phyloP scores from a whole-genome alignment of 345 rosid species.

The Salix suchowensis region DNA sequence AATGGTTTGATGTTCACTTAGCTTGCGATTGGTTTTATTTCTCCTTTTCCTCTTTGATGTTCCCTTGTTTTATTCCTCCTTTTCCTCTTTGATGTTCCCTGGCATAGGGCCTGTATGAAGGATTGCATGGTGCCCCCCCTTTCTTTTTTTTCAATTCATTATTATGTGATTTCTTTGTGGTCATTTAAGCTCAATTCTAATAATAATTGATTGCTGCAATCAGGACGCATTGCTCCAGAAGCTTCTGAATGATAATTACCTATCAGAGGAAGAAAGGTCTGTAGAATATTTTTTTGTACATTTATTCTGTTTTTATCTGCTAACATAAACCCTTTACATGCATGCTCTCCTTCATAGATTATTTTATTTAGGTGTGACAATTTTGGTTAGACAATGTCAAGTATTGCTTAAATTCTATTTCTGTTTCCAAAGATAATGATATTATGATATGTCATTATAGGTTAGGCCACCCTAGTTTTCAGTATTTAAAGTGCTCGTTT shows the following conservation, averaged over 20 bases:
- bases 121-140: not conserved
- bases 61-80: not conserved
- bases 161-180: not conserved
- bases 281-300: constrained; percentile 5
- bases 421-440: not conserved
- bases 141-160: not conserved
- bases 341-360: not conserved
- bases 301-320: no score
- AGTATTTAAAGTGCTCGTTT: not conserved
- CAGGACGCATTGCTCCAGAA: constrained; percentile 86
- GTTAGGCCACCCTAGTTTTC: not conserved
- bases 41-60: not conserved
- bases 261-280: constrained; percentile 72
- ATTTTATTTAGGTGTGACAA: not conserved
- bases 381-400: not conserved
- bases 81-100: not conserved
- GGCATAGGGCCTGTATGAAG: no score
- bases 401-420: no score
- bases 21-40: not conserved
- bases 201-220: constrained; percentile 14
- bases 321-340: not conserved
- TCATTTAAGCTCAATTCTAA: constrained; percentile 6
- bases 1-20: not conserved
- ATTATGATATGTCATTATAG: not conserved
- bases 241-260: constrained; percentile 57